Evolutionary conservation across 139 green algal species (phyloP).

Genomic region (Gonium pectorale): DNA sequence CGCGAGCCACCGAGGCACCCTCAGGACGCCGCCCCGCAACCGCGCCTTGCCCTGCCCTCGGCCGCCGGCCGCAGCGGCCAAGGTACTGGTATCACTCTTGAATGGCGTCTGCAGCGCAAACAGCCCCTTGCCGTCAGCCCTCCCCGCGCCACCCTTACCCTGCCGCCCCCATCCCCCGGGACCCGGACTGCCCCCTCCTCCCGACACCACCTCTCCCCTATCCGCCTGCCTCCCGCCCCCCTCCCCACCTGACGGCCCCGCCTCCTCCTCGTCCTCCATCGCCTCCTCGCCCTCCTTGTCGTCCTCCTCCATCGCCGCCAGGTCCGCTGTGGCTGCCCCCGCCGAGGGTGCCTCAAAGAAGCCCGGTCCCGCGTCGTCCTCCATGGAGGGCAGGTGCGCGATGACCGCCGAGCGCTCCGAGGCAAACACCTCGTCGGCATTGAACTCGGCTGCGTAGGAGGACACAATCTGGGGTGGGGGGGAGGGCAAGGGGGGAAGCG

Average conservation of each 20-base stretch:
- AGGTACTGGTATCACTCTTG: too few species aligned
- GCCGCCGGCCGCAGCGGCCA: too few species aligned
- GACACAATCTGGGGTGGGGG: slow-evolving; percentile 66
- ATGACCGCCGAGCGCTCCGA: slow-evolving; percentile 81
- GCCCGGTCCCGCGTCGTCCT: slow-evolving; percentile 38
- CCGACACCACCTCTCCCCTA: too few species aligned
- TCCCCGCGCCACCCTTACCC: too few species aligned
- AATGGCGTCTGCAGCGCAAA: too few species aligned
- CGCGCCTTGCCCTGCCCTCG: too few species aligned
- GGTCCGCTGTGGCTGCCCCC: slow-evolving; percentile 26
- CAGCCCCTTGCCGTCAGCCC: too few species aligned
- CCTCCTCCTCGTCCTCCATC: slow-evolving; percentile 46
- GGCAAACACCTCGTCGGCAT: slow-evolving; percentile 70
- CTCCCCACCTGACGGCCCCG: slow-evolving; percentile 5
- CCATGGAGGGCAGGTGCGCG: slow-evolving; percentile 72
- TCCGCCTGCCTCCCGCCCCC: background rate
- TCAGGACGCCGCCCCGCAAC: too few species aligned
- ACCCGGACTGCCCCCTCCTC: too few species aligned
- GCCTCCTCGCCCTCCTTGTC: slow-evolving; percentile 44
- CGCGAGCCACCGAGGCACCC: too few species aligned
- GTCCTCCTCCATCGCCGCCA: slow-evolving; percentile 34
- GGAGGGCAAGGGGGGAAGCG: background rate
- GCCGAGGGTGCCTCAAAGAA: slow-evolving; percentile 70
- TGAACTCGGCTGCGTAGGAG: slow-evolving; percentile 75
- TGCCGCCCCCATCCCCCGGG: too few species aligned